phyloP scores from a whole-genome alignment of 1,139 yeast species.

The Yamadazyma pseudoaaseri region DNA sequence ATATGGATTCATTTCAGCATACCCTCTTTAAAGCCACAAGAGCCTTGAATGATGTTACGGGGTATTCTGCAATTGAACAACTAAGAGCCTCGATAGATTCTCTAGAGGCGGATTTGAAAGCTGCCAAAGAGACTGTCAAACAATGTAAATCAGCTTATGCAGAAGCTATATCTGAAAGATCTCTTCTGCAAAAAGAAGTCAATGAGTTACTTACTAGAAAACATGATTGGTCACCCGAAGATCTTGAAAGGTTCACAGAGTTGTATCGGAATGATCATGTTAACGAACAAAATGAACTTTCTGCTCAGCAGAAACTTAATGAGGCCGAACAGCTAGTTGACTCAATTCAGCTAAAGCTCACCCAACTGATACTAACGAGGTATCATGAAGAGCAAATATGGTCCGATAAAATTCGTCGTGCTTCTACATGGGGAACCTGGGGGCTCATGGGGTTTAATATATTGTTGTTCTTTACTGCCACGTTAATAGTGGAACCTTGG shows the following conservation, averaged over 20 bases:
- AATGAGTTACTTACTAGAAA: slow-evolving; percentile 87
- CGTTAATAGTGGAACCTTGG: slow-evolving; percentile 92
- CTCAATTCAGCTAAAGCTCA: slow-evolving; percentile 63
- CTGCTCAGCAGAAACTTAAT: slow-evolving; percentile 49
- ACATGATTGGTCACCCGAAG: slow-evolving; percentile 73
- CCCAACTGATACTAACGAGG: slow-evolving; percentile 77
- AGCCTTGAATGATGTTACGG: slow-evolving; percentile 87
- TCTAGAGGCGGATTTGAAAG: slow-evolving; percentile 48
- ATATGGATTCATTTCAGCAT: slow-evolving; percentile 63
- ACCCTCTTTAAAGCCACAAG: slow-evolving; percentile 69
- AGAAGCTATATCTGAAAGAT: slow-evolving; percentile 62
- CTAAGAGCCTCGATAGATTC: slow-evolving; percentile 60
- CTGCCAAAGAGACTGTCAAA: slow-evolving; percentile 49
- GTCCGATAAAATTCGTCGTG: slow-evolving; percentile 93
- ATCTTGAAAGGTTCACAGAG: slow-evolving; percentile 80
- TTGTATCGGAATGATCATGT: slow-evolving; percentile 79
- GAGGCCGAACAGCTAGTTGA: slow-evolving; percentile 67
- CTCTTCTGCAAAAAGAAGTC: slow-evolving; percentile 78
- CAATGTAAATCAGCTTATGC: slow-evolving; percentile 54
- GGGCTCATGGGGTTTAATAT: slow-evolving; percentile 86
- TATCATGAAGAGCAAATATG: slow-evolving; percentile 98
- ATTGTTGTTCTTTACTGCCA: slow-evolving; percentile 73
- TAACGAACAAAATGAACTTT: slow-evolving; percentile 61
- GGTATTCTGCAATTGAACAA: slow-evolving; percentile 78
- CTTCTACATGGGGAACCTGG: slow-evolving; percentile 98